Percentiles rank a stretch among this genome's conserved stretches.
Evolutionary conservation across 139 green algal species (phyloP).

Genomic region (Chlorella sp.): DNA sequence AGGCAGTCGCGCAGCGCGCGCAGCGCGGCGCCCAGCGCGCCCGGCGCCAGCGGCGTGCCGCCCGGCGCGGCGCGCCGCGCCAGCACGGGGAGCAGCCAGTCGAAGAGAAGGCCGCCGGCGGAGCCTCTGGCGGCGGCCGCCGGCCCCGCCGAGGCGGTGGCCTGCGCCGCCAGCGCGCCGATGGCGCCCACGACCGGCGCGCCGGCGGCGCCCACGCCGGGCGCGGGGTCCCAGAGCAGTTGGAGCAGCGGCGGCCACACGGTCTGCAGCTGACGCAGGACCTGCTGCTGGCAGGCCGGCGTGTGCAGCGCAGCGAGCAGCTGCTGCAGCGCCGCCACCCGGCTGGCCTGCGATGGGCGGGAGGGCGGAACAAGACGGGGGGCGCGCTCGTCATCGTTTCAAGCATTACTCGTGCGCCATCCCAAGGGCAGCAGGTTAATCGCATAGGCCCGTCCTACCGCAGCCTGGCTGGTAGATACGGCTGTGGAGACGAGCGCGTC

Average conservation of each 20-base stretch:
- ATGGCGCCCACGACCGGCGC: conserved; percentile 39
- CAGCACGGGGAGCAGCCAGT: conserved; percentile 47
- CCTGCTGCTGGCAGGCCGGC: background rate
- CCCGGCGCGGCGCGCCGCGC: background rate
- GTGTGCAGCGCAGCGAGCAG: conserved; percentile 25
- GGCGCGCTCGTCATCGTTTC: too few relatives aligned
- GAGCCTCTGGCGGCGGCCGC: background rate
- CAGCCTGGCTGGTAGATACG: too few relatives aligned
- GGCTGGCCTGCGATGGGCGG: conserved; percentile 3
- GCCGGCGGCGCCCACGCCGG: conserved; percentile 16
- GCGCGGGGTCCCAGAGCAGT: conserved; percentile 30
- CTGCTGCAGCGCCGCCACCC: conserved; percentile 16
- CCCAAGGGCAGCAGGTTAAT: too few relatives aligned
- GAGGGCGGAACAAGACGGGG: too few relatives aligned
- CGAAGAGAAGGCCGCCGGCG: conserved; percentile 39
- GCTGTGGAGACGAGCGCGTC: too few relatives aligned
- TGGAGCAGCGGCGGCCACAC: conserved; percentile 34
- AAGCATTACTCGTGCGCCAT: too few relatives aligned
- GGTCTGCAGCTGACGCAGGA: conserved; percentile 23
- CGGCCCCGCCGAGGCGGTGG: background rate
- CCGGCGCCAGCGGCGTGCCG: background rate
- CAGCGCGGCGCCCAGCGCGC: conserved; percentile 14
- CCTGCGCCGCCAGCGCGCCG: conserved; percentile 36
- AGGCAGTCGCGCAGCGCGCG: conserved; percentile 39
- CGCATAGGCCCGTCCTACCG: too few relatives aligned